Base-by-base conservation (phyloP, 345 rosid genomes). In the Acer saccharum region DNA sequence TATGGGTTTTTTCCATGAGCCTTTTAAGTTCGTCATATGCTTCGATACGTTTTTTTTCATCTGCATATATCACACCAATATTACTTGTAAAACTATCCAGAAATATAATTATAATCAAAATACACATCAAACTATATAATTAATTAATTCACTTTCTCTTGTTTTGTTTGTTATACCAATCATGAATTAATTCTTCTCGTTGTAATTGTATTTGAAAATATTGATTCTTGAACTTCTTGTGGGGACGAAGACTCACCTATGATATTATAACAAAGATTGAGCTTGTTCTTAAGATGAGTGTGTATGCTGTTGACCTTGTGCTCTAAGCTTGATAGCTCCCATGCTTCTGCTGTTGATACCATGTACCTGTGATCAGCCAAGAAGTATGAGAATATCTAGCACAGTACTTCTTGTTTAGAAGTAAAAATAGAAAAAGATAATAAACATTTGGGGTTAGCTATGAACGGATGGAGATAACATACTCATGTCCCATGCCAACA, bases 401-500 rank as follows among this genome's bases (percentile, higher is more conserved):
- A n/a, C 25, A 23, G 25, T 23, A n/a, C n/a, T 23, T 23, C 25
- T 23, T 23, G 25, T 23, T 1, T 0, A 23, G 25, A 23, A 23
- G 1, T 23, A 23, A 23, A 23, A 1, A 23, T 0, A 23, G 25
- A 23, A 23, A 23, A 23, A 23, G 25, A 23, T 23, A 0, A 23
- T 23, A 1, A 23, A 1, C 25, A 23, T 23, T 23, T 23, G 25
- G 0, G 25, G 25, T 23, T 23, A 23, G 25, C 25, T n/a, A 23
- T 23, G 1, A 23, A 23, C 25, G 25, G 25, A 1, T 23, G n/a
- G n/a, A n/a, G 25, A 23, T 27, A 48, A 78, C 89, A 18, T 88
- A 91, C 96, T 90, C 93, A 4, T 84, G 79, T 8, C 87, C 81
- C 86, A 77, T 65, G 72, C 89, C 89, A 71, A 82, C 60, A 52